A percentile compares a stretch with the other conserved stretches of the same genome.
Conservation (phyloP, 2,329 filamentous ascomycete genomes). For the Aureobasidium vineae region DNA sequence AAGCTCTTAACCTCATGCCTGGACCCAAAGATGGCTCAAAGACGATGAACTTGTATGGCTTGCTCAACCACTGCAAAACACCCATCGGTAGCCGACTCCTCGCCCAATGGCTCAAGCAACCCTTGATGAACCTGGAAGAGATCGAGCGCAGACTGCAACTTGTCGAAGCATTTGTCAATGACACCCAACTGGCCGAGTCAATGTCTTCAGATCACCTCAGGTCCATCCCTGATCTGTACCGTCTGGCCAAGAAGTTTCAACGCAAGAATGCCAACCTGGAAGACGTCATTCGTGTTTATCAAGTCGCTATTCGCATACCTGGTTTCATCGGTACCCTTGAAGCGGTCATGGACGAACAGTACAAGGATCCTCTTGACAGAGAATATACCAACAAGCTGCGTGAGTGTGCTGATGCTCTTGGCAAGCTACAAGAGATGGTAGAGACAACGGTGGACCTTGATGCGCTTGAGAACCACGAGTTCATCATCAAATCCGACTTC, state of each 20-base stretch:
- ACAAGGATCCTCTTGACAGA: slow-evolving; percentile 79
- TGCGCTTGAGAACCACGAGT: slow-evolving; percentile 94
- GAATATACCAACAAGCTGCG: slow-evolving; percentile 81
- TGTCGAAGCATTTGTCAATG: slow-evolving; percentile 89
- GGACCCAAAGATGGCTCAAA: slow-evolving; percentile 93
- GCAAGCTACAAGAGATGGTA: slow-evolving; percentile 93
- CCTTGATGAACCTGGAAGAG: slow-evolving; percentile 83
- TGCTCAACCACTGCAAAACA: slow-evolving; percentile 97
- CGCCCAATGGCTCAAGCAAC: slow-evolving; percentile 97
- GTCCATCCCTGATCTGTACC: slow-evolving; percentile 89
- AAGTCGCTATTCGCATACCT: slow-evolving; percentile 87
- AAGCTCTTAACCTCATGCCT: slow-evolving; percentile 95
- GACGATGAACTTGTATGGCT: slow-evolving; percentile 91
- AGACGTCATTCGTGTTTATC: slow-evolving; percentile 93
- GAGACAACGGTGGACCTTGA: slow-evolving; percentile 97
- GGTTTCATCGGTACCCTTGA: slow-evolving; percentile 88
- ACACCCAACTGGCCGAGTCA: slow-evolving; percentile 89
- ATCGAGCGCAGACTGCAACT: slow-evolving; percentile 91
- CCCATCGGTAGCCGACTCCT: slow-evolving; percentile 85
- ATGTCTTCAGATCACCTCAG: slow-evolving; percentile 96
- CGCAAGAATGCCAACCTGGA: slow-evolving; percentile 86
- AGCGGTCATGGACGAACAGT: slow-evolving; percentile 91
- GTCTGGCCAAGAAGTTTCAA: slow-evolving; percentile 92
- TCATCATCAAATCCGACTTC: slow-evolving; percentile 98
- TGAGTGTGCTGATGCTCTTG: slow-evolving; percentile 72